Percentiles rank a stretch among this genome's conserved stretches.
These are phyloP conservation scores for Collybia sordida DNA, from an alignment of 768 basidiomycete genomes.

Conservation along the genomic window DNA sequence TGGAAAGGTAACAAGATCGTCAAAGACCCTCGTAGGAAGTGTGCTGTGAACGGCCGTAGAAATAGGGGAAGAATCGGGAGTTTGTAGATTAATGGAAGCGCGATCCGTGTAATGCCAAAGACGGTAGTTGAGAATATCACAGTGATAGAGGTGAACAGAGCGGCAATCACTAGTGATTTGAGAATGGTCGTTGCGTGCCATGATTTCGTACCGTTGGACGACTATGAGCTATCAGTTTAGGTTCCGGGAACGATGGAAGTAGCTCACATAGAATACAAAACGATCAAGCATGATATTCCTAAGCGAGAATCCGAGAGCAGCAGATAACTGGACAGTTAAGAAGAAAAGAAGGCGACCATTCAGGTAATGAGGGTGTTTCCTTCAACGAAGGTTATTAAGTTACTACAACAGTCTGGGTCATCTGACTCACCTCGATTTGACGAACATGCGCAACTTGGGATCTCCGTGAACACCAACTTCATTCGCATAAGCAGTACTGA, in stretches of 20 bases:
- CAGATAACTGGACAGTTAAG: constrained; percentile 47
- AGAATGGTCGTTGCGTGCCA: constrained; percentile 14
- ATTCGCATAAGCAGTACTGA: constrained; percentile 32
- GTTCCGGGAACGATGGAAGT: neutral
- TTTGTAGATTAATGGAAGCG: constrained; percentile 52
- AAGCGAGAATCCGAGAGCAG: constrained; percentile 47
- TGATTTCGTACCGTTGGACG: too few relatives aligned
- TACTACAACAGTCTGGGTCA: neutral
- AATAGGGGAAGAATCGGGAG: constrained; percentile 51
- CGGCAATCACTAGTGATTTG: constrained; percentile 34
- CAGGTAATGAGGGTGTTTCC: constrained; percentile 74
- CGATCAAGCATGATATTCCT: constrained; percentile 67
- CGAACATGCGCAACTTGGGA: constrained; percentile 52
- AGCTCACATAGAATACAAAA: constrained; percentile 33
- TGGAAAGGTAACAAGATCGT: constrained; percentile 48
- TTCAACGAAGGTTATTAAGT: constrained; percentile 20
- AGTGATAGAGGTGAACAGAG: constrained; percentile 39
- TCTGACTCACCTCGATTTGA: constrained; percentile 59
- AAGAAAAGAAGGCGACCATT: constrained; percentile 70
- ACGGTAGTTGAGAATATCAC: constrained; percentile 36
- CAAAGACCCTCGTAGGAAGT: constrained; percentile 61
- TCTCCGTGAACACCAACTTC: constrained; percentile 32
- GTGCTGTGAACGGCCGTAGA: constrained; percentile 61
- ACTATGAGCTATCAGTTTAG: constrained; percentile 2
- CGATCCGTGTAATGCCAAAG: constrained; percentile 47